Conservation (phyloP, 1,139 yeast species). For the Meyerozyma guilliermondii region DNA sequence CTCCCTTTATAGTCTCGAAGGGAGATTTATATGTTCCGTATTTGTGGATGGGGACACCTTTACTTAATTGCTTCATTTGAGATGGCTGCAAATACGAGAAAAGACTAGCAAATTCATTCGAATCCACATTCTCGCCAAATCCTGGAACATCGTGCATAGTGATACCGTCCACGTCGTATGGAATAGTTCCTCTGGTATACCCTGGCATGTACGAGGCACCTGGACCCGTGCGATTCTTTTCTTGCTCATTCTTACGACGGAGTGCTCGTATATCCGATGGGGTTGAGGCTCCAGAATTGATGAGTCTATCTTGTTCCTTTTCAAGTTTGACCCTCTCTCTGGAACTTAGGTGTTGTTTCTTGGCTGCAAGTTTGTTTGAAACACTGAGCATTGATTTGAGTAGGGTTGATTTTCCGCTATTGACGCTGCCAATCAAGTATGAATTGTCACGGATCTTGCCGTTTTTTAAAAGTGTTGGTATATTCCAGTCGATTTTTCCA, state of each 20-base stretch:
- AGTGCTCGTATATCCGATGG: neutral
- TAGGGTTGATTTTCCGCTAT: slow-evolving; percentile 72
- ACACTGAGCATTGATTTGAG: slow-evolving; percentile 42
- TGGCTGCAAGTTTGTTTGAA: neutral
- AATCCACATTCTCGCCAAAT: slow-evolving; percentile 18
- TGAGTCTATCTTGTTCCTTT: slow-evolving; percentile 15
- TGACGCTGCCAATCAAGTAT: slow-evolving; percentile 67
- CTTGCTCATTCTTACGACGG: slow-evolving; percentile 9
- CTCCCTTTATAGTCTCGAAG: slow-evolving; percentile 39
- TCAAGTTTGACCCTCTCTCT: slow-evolving; percentile 11
- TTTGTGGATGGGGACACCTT: slow-evolving; percentile 31
- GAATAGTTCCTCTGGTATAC: slow-evolving; percentile 45
- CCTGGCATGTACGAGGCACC: slow-evolving; percentile 53
- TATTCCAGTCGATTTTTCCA: slow-evolving; percentile 50
- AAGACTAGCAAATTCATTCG: slow-evolving; percentile 17
- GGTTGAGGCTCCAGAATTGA: slow-evolving; percentile 5
- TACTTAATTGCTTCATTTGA: slow-evolving; percentile 28
- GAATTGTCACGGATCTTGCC: slow-evolving; percentile 36
- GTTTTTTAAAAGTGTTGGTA: slow-evolving; percentile 24
- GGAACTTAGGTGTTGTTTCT: slow-evolving; percentile 4
- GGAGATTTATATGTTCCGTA: slow-evolving; percentile 30
- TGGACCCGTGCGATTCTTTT: slow-evolving; percentile 29
- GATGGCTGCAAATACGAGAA: slow-evolving; percentile 24
- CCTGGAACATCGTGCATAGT: slow-evolving; percentile 57
- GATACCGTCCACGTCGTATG: slow-evolving; percentile 25